Percentiles rank a stretch among this genome's conserved stretches.
These are phyloP conservation scores for Neoascochyta sp. DNA, from an alignment of 2,329 filamentous ascomycete species.

Conservation along the genomic window DNA sequence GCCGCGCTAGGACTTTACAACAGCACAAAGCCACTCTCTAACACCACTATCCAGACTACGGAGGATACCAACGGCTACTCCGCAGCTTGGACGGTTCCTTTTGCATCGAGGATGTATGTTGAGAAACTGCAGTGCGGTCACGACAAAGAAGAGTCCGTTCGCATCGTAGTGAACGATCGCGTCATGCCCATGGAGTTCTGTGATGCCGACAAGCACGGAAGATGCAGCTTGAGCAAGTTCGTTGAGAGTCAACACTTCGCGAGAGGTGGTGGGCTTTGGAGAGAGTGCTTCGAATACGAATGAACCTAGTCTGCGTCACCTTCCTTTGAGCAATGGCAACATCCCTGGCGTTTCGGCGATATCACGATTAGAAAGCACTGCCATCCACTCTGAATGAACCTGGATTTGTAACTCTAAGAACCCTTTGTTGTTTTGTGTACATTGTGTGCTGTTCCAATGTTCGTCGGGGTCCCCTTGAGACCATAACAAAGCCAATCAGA, in stretches of 20 bases:
- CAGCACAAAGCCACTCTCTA: slow-evolving; percentile 50
- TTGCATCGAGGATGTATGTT: slow-evolving; percentile 75
- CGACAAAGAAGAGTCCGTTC: slow-evolving; percentile 65
- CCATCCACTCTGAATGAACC: too few relatives aligned
- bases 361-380: too few relatives aligned
- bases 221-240: slow-evolving; percentile 67
- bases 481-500: neutral
- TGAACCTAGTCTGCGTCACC: too few relatives aligned
- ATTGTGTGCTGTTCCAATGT: too few relatives aligned
- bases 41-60: slow-evolving; percentile 48
- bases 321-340: too few relatives aligned
- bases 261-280: slow-evolving; percentile 68
- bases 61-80: slow-evolving; percentile 63
- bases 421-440: too few relatives aligned
- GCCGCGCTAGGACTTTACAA: slow-evolving; percentile 78
- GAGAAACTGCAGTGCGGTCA: slow-evolving; percentile 74
- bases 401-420: too few relatives aligned
- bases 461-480: too few relatives aligned
- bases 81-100: slow-evolving; percentile 76
- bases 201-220: slow-evolving; percentile 63
- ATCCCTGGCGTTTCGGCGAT: too few relatives aligned
- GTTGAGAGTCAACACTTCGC: slow-evolving; percentile 74
- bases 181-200: slow-evolving; percentile 71
- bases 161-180: slow-evolving; percentile 78
- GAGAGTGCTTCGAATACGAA: slow-evolving; percentile 51